Base-by-base conservation (phyloP, 2,329 filamentous ascomycete genomes). In the Trichoderma aggressivum region DNA sequence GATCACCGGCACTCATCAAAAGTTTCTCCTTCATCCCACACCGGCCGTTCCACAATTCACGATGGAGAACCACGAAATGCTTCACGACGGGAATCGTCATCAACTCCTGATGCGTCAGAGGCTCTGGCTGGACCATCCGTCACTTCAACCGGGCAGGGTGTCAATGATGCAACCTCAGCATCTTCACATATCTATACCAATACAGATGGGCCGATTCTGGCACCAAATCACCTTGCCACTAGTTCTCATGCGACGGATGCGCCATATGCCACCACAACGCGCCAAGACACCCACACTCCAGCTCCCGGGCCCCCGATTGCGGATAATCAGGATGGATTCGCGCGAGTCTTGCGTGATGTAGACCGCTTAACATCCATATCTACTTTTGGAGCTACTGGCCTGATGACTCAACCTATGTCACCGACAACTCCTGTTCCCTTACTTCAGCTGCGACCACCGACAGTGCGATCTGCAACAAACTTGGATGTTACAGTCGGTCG, bases 371-470 rank as follows among this genome's bases (percentile, higher is more conserved):
- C 92, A 60, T 96, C 92, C 66, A 97, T 96, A 90, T 85, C 91
- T 58, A 88, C 91, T 7, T 87, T 91, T 53, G 84, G 91, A 68
- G 88, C 92, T 73, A 85, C 87, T 12, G 91, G 92, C 67, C 83
- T 94, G 68, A 87, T 88, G 55, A 98, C 95, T n/a, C 94, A 97
- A 79, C 96, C 96, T 10, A 92, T 94, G 71, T 98, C 94, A 14
- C 94, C 94, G 1, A 96, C 93, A 7, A 97, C 94, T 1, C 94
- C 94, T 16, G 86, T 92, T 58, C 91, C 91, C 60, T 89, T 91
- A 1, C 84, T 90, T 30, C 90, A 91, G 82, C 76, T 81, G 65
- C 79, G 81, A 18, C 88, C 89, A 43, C 86, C 87, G 7, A 86
- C 86, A 11, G 84, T 85, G 72, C 88, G 83, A 72, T 86, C 85